Percentiles rank a stretch among this genome's conserved stretches.
Conservation (phyloP, 2,329 filamentous ascomycete genomes). For the Daldinia eschscholtzii region DNA sequence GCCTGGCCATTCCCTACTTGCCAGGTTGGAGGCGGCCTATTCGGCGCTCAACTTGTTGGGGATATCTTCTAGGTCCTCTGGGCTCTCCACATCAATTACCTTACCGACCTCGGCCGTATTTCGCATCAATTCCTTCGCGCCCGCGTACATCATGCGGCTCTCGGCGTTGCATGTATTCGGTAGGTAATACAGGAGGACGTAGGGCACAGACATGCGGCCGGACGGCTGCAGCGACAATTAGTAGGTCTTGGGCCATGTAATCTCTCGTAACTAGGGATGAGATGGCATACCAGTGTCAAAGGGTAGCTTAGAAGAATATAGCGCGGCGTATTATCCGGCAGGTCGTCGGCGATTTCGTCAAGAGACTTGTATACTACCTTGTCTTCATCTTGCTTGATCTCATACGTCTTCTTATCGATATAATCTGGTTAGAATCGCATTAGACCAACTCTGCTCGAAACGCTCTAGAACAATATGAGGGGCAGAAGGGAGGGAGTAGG, state of each 20-base stretch:
- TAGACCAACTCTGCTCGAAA: constrained; percentile 22
- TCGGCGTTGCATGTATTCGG: constrained; percentile 91
- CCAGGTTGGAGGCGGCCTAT: constrained; percentile 35
- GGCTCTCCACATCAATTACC: constrained; percentile 85
- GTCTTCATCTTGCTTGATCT: constrained; percentile 87
- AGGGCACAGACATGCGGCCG: constrained; percentile 88
- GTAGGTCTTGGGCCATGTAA: not conserved
- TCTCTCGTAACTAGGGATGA: not conserved
- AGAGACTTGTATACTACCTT: constrained; percentile 83
- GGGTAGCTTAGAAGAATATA: constrained; percentile 94
- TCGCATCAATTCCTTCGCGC: constrained; percentile 95
- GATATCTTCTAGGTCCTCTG: constrained; percentile 86
- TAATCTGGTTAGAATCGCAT: constrained; percentile 69
- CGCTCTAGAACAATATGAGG: not conserved
- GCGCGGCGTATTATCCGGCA: constrained; percentile 91
- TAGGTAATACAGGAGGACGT: constrained; percentile 94
- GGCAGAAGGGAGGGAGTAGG: too few species aligned
- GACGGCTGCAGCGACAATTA: constrained; percentile 68
- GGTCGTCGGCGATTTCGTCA: constrained; percentile 84
- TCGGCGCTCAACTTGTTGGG: constrained; percentile 70
- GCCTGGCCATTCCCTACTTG: not conserved
- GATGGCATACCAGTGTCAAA: constrained; percentile 76
- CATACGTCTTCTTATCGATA: constrained; percentile 90
- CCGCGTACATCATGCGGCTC: constrained; percentile 92
- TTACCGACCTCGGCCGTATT: constrained; percentile 91